Evolutionary conservation across 2,329 filamentous ascomycete genomes (phyloP), one percentile per base, ranked within the genome.

Genomic region (Catunica adiposa): DNA sequence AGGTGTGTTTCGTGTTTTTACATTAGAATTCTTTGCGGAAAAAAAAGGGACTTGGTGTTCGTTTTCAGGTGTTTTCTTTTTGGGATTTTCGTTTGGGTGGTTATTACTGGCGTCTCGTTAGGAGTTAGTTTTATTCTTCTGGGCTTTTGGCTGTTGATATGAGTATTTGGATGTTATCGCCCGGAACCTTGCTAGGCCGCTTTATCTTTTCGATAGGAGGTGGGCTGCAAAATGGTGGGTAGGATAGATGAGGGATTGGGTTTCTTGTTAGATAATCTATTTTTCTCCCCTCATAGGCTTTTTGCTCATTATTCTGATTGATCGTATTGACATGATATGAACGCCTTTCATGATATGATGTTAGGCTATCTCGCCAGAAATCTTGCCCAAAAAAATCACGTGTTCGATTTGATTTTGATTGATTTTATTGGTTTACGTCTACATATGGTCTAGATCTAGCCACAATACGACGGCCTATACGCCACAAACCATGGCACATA

Each of bases 41-140:
- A 44, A 44, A 51, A 51, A 51, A 54, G 31, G 38, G 46, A 37
- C 11, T 31, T 25, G 31, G 25, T 23, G 22, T 51, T 46, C 23
- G 29, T n/a, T 52, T 47, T 42, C 37, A 37, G 44, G 52, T 47
- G 25, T 42, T 31, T 53, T n/a, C n/a, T n/a, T n/a, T n/a, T n/a
- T n/a, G n/a, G n/a, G n/a, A n/a, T n/a, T n/a, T n/a, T n/a, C 50
- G 40, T 1, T n/a, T 44, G 15, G 40, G 22, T 48, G 55, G 25
- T 46, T 56, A 14, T 51, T 23, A 26, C 46, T 47, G 55, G 54
- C 46, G 54, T 56, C 54, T 26, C 42, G 50, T 50, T 56, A 25
- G 51, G 37, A 47, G 51, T 7, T 42, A 25, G 25, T 42, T 51
- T 37, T 25, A 34, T 37, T 46, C 29, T 38, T 17, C 20, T 8